Evolutionary conservation across 2,329 filamentous ascomycete genomes (phyloP).

Genomic region (Pseudocercospora vitis): DNA sequence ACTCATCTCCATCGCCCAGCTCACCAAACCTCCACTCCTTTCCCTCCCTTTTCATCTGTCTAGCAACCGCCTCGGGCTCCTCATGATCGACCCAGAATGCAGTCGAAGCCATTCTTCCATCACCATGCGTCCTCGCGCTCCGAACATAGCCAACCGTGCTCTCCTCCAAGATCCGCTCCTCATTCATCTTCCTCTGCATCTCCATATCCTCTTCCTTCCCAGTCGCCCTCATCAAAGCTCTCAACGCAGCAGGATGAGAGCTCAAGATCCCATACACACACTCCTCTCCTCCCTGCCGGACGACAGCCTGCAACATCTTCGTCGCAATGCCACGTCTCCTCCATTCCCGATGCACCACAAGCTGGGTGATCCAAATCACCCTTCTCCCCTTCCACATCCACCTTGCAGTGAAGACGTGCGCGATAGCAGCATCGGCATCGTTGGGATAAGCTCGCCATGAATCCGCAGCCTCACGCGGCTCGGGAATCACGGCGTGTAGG

Average conservation of each 20-base stretch:
- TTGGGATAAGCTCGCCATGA: no score
- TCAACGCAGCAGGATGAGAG: background rate
- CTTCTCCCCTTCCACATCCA: background rate
- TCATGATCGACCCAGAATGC: background rate
- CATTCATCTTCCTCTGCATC: background rate
- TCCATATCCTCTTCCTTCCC: background rate
- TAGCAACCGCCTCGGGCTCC: background rate
- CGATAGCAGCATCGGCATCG: background rate
- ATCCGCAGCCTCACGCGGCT: no score
- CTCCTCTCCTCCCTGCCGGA: background rate
- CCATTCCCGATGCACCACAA: background rate
- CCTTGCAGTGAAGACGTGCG: background rate
- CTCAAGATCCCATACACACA: background rate
- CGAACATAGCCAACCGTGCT: background rate
- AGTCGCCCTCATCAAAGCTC: background rate
- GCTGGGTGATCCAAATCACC: background rate
- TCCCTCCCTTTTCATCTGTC: background rate
- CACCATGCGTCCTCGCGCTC: background rate
- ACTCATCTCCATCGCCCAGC: background rate
- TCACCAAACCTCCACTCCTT: background rate
- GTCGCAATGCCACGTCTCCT: background rate
- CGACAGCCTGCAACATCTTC: background rate
- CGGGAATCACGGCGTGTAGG: background rate
- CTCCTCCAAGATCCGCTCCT: background rate
- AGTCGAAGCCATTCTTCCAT: background rate